Evolutionary conservation across 768 basidiomycete species (phyloP).

Genomic region (Boletus rufocinnamomeus): DNA sequence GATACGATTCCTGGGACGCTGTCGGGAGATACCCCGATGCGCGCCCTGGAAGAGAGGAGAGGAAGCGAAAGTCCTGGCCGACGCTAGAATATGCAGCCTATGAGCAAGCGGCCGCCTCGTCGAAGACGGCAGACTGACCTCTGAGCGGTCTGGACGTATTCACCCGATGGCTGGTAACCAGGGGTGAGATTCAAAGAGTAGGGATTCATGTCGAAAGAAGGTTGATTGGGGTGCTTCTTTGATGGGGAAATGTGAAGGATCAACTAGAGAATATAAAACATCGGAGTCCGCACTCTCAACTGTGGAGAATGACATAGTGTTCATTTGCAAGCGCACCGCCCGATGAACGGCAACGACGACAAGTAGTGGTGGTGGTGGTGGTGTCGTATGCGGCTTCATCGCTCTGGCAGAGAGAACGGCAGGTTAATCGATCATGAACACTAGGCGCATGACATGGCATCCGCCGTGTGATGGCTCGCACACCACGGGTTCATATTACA

Average conservation of each 20-base stretch:
- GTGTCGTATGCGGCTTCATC: slow-evolving; percentile 26
- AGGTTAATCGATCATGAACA: slow-evolving; percentile 22
- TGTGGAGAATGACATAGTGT: slow-evolving; percentile 20
- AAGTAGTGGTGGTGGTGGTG: slow-evolving; percentile 23
- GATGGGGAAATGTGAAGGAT: slow-evolving; percentile 22
- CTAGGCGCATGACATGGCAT: slow-evolving; percentile 23
- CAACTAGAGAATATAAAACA: slow-evolving; percentile 23
- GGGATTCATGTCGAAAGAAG: slow-evolving; percentile 22
- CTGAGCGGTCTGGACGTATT: slow-evolving; percentile 2
- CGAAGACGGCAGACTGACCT: slow-evolving; percentile 19
- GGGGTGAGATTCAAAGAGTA: slow-evolving; percentile 13
- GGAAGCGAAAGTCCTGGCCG: slow-evolving; percentile 2
- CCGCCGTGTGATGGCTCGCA: slow-evolving; percentile 26
- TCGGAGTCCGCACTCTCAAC: slow-evolving; percentile 18
- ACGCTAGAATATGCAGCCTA: slow-evolving; percentile 13
- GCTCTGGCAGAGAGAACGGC: slow-evolving; percentile 25
- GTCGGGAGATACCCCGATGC: background rate
- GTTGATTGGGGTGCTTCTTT: slow-evolving; percentile 20
- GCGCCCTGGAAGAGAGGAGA: background rate
- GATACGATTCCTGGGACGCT: slow-evolving; percentile 6
- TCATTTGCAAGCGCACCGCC: slow-evolving; percentile 25
- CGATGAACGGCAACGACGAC: slow-evolving; percentile 29
- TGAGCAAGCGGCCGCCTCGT: slow-evolving; percentile 12
- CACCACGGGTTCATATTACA: slow-evolving; percentile 32
- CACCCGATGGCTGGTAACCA: slow-evolving; percentile 5